Conservation (phyloP, 345 rosid genomes). For the Eucalyptus erythrocorys region DNA sequence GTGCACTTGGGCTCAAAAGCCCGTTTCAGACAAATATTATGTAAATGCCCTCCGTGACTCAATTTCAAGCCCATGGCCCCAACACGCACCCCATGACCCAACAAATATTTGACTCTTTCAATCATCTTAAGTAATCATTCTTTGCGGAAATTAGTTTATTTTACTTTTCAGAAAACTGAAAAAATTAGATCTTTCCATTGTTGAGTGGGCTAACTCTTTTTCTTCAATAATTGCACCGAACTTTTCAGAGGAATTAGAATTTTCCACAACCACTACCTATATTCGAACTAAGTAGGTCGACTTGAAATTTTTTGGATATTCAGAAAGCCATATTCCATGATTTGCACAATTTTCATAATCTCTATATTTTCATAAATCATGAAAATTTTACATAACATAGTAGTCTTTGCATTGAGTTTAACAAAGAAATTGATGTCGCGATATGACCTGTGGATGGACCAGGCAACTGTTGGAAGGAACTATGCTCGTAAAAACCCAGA, state of each 20-base stretch:
- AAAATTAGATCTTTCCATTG: neutral
- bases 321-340: neutral
- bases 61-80: neutral
- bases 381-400: too few relatives aligned
- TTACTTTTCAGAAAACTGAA: fast-evolving
- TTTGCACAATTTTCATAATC: neutral
- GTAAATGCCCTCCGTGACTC: neutral
- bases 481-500: too few relatives aligned
- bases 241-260: neutral
- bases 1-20: neutral
- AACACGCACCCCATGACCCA: fast-evolving
- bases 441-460: neutral
- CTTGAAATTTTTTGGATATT: neutral
- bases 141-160: neutral
- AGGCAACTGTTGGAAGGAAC: too few relatives aligned
- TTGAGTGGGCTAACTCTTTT: neutral
- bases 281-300: neutral
- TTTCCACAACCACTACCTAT: fast-evolving
- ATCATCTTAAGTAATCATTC: neutral
- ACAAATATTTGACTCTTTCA: neutral
- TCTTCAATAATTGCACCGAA: neutral
- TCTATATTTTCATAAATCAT: neutral
- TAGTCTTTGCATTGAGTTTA: too few relatives aligned
- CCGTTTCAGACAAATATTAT: fast-evolving
- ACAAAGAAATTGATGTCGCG: too few relatives aligned